Base-by-base conservation (phyloP, 306 rosid genomes). In the Hippophae rhamnoides region DNA sequence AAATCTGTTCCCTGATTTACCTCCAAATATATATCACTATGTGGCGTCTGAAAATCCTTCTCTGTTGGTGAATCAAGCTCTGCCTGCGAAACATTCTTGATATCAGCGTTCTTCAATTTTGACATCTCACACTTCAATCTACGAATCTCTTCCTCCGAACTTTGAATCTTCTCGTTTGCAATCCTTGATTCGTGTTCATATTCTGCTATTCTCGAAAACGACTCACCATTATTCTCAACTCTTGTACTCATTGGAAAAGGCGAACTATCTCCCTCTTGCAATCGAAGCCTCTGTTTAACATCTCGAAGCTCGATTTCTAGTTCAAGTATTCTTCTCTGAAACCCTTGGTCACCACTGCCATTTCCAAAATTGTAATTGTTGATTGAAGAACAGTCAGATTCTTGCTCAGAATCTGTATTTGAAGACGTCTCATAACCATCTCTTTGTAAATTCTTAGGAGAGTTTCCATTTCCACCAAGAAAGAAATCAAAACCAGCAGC, bases 401-500 rank as follows among this genome's bases (percentile, higher is more conserved):
- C 99, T 47, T 75, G 73, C 61, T 93, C 99, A 12, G 97, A 86
- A 65, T 84, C 97, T 0, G 99, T 86, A 63, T 84, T 68, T 5
- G 90, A 72, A 13, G 89, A 75, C 12, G 95, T 76, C 48, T 86
- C 99, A 54, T 84, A 89, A 41, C 83, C 89, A 55, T 84, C 96
- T 65, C 74, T 92, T 59, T 85, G 99, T 78, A 53, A 57, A 72
- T 47, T 54, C 69, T 88, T 93, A 13, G 80, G 78, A 65, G 60
- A 76, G 74, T 71, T 82, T 46, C 81, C 90, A 63, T 86, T 74
- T 8, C 86, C 25, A 43, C 99, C 99, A 68, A 88, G 99, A 69
- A 92, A 92, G 87, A 67, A 75, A 56, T 88, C 99, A 73, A 92
- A 92, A 53, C 99, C 99, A 13, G 96, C 90, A 63, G 99, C 95